Percentiles rank a stretch among this genome's conserved stretches.
These are phyloP conservation scores for Hyaloperonospora brassicae DNA, from an alignment of 352 stramenopile species.

Conservation along the genomic window DNA sequence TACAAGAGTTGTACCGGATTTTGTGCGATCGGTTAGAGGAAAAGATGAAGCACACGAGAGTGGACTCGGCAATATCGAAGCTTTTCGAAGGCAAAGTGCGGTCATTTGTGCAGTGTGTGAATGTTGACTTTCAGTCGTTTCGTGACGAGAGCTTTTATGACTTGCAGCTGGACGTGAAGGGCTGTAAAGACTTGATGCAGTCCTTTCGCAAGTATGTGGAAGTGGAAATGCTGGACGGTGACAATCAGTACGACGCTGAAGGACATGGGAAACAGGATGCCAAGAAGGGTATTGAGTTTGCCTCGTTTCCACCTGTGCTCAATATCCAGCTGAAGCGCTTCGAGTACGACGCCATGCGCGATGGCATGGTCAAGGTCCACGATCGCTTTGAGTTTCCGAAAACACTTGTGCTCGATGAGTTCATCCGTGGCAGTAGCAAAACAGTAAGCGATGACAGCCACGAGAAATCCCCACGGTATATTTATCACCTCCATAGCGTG, in stretches of 20 bases:
- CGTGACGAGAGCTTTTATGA: conserved; percentile 90
- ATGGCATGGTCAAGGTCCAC: conserved; percentile 87
- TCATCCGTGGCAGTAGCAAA: conserved; percentile 19
- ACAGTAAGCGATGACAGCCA: neutral
- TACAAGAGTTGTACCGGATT: conserved; percentile 88
- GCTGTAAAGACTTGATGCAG: conserved; percentile 81
- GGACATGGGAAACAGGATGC: conserved; percentile 86
- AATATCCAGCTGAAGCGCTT: conserved; percentile 91
- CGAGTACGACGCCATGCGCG: conserved; percentile 79
- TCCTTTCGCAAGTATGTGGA: conserved; percentile 90
- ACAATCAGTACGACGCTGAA: conserved; percentile 91
- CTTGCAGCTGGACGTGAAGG: conserved; percentile 90
- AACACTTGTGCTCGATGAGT: conserved; percentile 64
- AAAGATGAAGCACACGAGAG: conserved; percentile 87
- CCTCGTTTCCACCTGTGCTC: conserved; percentile 81
- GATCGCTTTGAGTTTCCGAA: conserved; percentile 84
- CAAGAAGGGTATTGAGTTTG: conserved; percentile 82
- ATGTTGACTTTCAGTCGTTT: conserved; percentile 85
- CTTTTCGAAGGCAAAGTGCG: conserved; percentile 88
- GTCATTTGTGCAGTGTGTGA: conserved; percentile 87
- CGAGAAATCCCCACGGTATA: conserved; percentile 21
- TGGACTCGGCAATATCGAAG: conserved; percentile 71
- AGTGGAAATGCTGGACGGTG: conserved; percentile 87
- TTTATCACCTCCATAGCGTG: conserved; percentile 82
- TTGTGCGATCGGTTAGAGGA: conserved; percentile 89